Evolutionary conservation across 1,139 yeast species (phyloP).

Genomic region (Yamadazyma diospyri): DNA sequence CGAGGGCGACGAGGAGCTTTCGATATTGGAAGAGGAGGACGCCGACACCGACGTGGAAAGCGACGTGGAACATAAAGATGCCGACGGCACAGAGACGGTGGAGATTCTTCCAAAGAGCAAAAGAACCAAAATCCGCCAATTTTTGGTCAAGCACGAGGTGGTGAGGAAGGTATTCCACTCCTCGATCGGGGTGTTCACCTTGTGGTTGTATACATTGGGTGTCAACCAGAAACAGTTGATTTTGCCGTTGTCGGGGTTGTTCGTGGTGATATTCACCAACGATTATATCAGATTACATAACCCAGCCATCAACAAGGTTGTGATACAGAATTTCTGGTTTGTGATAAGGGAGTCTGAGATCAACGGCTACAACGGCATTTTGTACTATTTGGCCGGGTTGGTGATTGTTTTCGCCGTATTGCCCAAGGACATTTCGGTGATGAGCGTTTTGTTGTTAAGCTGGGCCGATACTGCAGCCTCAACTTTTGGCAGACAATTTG

Average conservation of each 20-base stretch:
- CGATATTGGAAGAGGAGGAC: slow-evolving; percentile 11
- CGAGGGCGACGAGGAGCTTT: slow-evolving; percentile 15
- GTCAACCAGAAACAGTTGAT: slow-evolving; percentile 53
- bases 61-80: slow-evolving; percentile 6
- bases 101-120: slow-evolving; percentile 4
- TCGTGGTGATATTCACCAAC: slow-evolving; percentile 53
- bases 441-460: slow-evolving; percentile 75
- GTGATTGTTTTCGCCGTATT: slow-evolving; percentile 63
- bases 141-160: slow-evolving; percentile 74
- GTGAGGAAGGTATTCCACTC: slow-evolving; percentile 87
- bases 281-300: slow-evolving; percentile 68
- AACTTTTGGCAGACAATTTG: slow-evolving; percentile 81
- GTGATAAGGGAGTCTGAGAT: slow-evolving; percentile 82
- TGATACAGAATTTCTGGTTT: slow-evolving; percentile 68
- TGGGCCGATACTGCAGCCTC: slow-evolving; percentile 99
- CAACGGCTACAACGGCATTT: slow-evolving; percentile 69
- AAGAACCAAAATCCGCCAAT: slow-evolving; percentile 37
- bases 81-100: slow-evolving; percentile 10
- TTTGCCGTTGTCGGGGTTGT: slow-evolving; percentile 53
- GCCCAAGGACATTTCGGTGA: slow-evolving; percentile 77
- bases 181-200: slow-evolving; percentile 77
- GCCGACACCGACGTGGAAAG: slow-evolving; percentile 12
- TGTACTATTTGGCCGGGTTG: slow-evolving; percentile 81
- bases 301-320: slow-evolving; percentile 56
- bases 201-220: slow-evolving; percentile 68